Conservation (phyloP, 2,329 filamentous ascomycete genomes). For the Ascomycota sp. region DNA sequence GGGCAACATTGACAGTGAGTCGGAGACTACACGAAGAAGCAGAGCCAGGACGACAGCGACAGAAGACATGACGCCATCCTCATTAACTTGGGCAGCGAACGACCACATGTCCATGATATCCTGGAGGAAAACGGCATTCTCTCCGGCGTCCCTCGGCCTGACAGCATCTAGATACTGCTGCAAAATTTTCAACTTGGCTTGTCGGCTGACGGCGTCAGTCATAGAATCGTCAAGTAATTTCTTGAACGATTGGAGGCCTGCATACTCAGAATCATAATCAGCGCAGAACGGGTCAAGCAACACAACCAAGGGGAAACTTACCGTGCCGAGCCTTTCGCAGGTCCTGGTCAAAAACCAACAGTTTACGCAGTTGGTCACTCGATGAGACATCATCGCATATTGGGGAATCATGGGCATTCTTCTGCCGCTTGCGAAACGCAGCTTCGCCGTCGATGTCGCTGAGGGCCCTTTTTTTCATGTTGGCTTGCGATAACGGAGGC, state of each 20-base stretch:
- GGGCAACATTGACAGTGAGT: slow-evolving; percentile 50
- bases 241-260: slow-evolving; percentile 51
- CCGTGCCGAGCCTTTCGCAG: slow-evolving; percentile 45
- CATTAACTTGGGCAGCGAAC: slow-evolving; percentile 58
- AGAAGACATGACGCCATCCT: slow-evolving; percentile 62
- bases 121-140: slow-evolving; percentile 41
- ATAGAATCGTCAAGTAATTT: slow-evolving; percentile 47
- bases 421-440: slow-evolving; percentile 30
- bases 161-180: slow-evolving; percentile 45
- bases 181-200: slow-evolving; percentile 34
- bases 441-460: slow-evolving; percentile 18
- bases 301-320: slow-evolving; percentile 9
- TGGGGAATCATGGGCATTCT: slow-evolving; percentile 33
- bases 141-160: slow-evolving; percentile 22
- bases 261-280: neutral
- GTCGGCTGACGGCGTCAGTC: slow-evolving; percentile 21
- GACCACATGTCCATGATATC: slow-evolving; percentile 81
- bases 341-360: slow-evolving; percentile 54
- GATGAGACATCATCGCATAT: slow-evolving; percentile 41
- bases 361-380: slow-evolving; percentile 43
- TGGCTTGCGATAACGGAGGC: slow-evolving; percentile 3
- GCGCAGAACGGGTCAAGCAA: neutral
- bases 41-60: slow-evolving; percentile 65
- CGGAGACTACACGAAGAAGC: slow-evolving; percentile 59
- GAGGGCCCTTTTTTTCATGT: slow-evolving; percentile 25